Base-by-base conservation (phyloP, 2,329 filamentous ascomycete species). In the Claviceps sp. region DNA sequence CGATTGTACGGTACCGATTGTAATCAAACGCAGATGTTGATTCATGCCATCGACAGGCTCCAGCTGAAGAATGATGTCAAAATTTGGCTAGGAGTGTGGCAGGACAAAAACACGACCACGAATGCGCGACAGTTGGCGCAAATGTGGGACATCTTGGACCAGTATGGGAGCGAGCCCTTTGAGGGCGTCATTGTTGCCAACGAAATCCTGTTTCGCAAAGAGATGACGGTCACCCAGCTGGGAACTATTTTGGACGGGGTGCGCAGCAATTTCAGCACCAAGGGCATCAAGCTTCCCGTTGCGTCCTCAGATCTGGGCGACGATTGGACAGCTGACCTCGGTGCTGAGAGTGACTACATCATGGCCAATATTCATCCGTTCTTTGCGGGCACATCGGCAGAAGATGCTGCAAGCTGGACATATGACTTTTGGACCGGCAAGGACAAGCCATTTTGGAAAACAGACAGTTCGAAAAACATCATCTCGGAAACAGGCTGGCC, bases 291-390 rank as follows among this genome's bases (percentile, higher is more conserved):
- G 47, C 72, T 97, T 9, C 86, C 86, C 0, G 80, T 97, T 13
- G 87, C 89, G 1, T 95, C 88, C 0, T 89, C 86, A 0, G 91
- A 97, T 64, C 75, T 97, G 0, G 91, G 91, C 26, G 84, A 93
- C 61, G 85, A 91, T 61, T 97, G 91, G 91, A 84, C 81, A 2
- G 62, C 75, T 0, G 72, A 75, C 2, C 78, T 97, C 18, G 86
- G 85, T 0, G 60, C 70, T 4, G 75, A 81, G 50, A 86, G 88
- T 43, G 90, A 97, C 66, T 83, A 87, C 61, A 82, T 97, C 67
- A 96, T 97, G 90, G 85, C 88, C 59, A 97, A 97, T 64, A 87
- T 97, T 51, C 93, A 97, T 64, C 91, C 93, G 0, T 96, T 97
- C 75, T 97, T 97, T 63, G 86, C 84, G 0, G 91, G 91, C 47